Conservation (phyloP, 495 filamentous ascomycete species). For the Hamigera avellanea region DNA sequence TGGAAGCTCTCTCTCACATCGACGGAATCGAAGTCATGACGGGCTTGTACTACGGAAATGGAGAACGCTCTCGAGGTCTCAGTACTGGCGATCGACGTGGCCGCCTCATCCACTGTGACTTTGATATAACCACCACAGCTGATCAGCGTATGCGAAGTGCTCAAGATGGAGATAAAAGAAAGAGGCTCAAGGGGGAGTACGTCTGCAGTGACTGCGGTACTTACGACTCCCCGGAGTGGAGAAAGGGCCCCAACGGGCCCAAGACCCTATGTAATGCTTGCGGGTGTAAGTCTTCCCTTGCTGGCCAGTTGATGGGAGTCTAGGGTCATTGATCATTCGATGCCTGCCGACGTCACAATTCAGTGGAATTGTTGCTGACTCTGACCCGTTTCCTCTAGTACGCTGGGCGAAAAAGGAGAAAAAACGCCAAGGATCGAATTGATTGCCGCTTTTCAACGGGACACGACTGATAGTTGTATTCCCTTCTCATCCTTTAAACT, state of each 20-base stretch:
- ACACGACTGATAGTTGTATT: no score
- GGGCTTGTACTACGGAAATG: conserved; percentile 76
- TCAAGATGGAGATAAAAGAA: conserved; percentile 66
- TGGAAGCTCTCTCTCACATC: conserved; percentile 63
- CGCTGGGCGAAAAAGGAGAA: conserved; percentile 76
- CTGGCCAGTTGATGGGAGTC: no score
- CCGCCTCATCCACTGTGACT: conserved; percentile 72
- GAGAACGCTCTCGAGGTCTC: conserved; percentile 80
- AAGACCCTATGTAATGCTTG: conserved; percentile 98
- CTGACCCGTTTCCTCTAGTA: conserved; percentile 16
- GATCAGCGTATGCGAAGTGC: conserved; percentile 42
- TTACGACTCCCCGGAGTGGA: conserved; percentile 90
- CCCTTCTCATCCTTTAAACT: not conserved
- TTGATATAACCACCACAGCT: conserved; percentile 67
- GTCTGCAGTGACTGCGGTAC: conserved; percentile 95
- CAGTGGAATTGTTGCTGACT: conserved; percentile 1
- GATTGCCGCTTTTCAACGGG: no score
- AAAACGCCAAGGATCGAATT: conserved; percentile 33
- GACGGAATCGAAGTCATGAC: conserved; percentile 93
- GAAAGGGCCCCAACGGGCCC: conserved; percentile 85
- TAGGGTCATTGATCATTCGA: no score
- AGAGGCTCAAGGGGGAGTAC: conserved; percentile 91
- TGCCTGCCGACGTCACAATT: not conserved
- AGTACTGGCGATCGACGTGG: conserved; percentile 75
- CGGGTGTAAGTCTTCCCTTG: conserved; percentile 46